These are phyloP conservation scores for Raphanus sativus DNA, from an alignment of 345 rosid species.

Conservation along the genomic window DNA sequence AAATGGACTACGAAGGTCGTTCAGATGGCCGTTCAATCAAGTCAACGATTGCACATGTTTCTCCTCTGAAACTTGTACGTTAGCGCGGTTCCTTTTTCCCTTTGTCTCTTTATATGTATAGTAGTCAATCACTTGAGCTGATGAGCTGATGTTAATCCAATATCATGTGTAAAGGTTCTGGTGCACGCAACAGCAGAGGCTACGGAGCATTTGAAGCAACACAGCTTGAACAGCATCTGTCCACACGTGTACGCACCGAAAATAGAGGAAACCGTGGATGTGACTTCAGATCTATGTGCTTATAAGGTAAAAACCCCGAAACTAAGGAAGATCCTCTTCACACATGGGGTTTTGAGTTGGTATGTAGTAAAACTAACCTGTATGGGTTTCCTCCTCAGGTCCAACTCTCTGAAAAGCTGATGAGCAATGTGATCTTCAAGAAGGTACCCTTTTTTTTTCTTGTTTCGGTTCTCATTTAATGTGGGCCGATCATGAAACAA, in stretches of 20 bases:
- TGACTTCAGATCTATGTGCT: constrained; percentile 95
- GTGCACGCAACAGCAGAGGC: constrained; percentile 98
- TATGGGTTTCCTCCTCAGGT: constrained; percentile 50
- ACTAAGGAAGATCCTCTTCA: background rate
- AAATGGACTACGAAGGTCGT: constrained; percentile 93
- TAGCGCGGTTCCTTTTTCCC: constrained; percentile 15
- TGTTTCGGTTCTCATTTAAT: no score
- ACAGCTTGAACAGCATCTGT: constrained; percentile 75
- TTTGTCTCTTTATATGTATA: background rate
- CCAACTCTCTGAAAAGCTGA: constrained; percentile 91
- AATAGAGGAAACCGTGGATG: constrained; percentile 86
- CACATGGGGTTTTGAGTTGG: background rate
- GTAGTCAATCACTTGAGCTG: background rate
- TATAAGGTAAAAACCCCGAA: constrained; percentile 61
- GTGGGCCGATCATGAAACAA: no score
- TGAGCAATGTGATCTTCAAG: constrained; percentile 94
- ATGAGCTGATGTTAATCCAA: background rate
- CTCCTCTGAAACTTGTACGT: constrained; percentile 93
- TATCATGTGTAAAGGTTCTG: constrained; percentile 60
- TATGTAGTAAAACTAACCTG: background rate
- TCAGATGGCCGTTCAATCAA: constrained; percentile 94
- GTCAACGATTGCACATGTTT: constrained; percentile 87
- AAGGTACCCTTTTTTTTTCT: constrained; percentile 49
- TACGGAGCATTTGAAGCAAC: constrained; percentile 95
- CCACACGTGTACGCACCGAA: constrained; percentile 93